phyloP scores from a whole-genome alignment of 1,139 yeast genomes.

The Taphrina communis region DNA sequence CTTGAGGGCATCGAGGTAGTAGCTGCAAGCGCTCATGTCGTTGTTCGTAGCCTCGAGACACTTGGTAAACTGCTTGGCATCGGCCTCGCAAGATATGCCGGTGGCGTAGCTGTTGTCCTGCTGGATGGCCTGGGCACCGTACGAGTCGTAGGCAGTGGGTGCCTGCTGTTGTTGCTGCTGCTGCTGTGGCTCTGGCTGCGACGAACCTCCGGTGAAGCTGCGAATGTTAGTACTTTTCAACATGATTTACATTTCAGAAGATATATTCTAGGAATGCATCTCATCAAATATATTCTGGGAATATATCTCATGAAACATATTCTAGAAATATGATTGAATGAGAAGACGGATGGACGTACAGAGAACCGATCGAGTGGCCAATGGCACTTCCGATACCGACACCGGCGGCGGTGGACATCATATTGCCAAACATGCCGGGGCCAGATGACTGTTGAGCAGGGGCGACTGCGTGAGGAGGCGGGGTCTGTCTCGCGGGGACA shows the following conservation, averaged over 20 bases:
- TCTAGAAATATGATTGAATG: neutral
- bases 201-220: slow-evolving; percentile 82
- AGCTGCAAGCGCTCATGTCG: slow-evolving; percentile 95
- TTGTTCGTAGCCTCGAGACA: slow-evolving; percentile 93
- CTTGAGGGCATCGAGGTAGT: slow-evolving; percentile 93
- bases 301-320: neutral
- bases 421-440: slow-evolving; percentile 90
- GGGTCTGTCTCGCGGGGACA: slow-evolving; percentile 51
- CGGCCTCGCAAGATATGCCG: slow-evolving; percentile 74
- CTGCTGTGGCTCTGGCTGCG: slow-evolving; percentile 60
- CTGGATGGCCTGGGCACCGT: slow-evolving; percentile 29
- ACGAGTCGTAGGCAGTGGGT: slow-evolving; percentile 52
- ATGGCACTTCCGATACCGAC: slow-evolving; percentile 97
- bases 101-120: slow-evolving; percentile 33
- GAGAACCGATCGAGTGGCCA: slow-evolving; percentile 93
- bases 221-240: too few relatives aligned
- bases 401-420: slow-evolving; percentile 99
- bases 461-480: slow-evolving; percentile 55
- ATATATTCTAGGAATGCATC: too few relatives aligned
- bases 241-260: too few relatives aligned
- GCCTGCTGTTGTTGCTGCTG: slow-evolving; percentile 48
- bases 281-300: neutral
- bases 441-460: slow-evolving; percentile 60
- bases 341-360: slow-evolving; percentile 2
- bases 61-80: slow-evolving; percentile 92